Evolutionary conservation across 768 basidiomycete genomes (phyloP).

Genomic region (Trametes elegans): DNA sequence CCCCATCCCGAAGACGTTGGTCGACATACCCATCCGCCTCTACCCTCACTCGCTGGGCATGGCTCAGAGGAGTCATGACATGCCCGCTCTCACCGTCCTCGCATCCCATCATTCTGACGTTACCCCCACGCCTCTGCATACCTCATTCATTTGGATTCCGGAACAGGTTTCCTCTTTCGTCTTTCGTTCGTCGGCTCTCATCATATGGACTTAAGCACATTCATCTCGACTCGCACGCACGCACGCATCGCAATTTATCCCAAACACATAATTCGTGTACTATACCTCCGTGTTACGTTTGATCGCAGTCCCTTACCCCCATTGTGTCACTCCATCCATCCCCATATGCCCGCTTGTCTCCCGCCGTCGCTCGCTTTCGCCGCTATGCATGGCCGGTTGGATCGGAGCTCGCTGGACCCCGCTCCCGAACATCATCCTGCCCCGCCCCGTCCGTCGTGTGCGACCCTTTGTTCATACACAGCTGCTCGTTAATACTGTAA

Average conservation of each 20-base stretch:
- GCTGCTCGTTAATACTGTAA: no score
- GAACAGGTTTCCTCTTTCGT: not conserved
- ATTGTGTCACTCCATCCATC: no score
- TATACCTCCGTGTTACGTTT: not conserved
- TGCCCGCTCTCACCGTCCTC: not conserved
- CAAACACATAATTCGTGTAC: slow-evolving; percentile 16
- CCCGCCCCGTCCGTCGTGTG: no score
- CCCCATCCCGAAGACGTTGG: slow-evolving; percentile 26
- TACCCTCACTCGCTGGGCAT: slow-evolving; percentile 36
- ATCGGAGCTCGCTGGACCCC: no score
- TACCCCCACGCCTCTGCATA: not conserved
- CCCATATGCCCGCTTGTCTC: no score
- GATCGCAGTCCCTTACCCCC: no score
- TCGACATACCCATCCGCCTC: slow-evolving; percentile 16
- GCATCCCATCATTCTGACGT: not conserved
- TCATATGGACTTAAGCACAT: slow-evolving; percentile 17
- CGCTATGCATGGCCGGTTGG: no score
- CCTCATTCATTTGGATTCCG: slow-evolving; percentile 4
- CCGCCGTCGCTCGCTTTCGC: no score
- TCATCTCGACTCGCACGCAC: not conserved
- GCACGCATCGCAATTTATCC: slow-evolving; percentile 14
- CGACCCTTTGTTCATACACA: no score
- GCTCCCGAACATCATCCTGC: no score
- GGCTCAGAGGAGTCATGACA: slow-evolving; percentile 4
- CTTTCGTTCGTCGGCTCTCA: slow-evolving; percentile 3